Percentiles rank a stretch among this genome's conserved stretches.
These are phyloP conservation scores for Cyberlindnera americana DNA, from an alignment of 805 yeast genomes.

Conservation along the genomic window DNA sequence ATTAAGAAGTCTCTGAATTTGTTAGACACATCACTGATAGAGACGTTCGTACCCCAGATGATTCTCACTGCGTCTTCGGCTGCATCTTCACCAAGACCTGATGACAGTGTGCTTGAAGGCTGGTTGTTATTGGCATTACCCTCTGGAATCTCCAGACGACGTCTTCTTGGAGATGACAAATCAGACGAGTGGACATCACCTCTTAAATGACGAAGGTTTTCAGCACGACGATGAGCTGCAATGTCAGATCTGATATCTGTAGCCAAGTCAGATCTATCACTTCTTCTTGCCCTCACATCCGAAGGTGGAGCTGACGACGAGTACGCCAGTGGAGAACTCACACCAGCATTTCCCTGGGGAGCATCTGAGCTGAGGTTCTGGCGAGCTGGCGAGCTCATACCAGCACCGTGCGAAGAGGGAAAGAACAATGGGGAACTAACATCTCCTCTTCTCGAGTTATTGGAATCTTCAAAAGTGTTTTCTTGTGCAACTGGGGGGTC, in stretches of 20 bases:
- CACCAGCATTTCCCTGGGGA: slow-evolving; percentile 20
- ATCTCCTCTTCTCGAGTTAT: slow-evolving; percentile 11
- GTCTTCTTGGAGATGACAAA: slow-evolving; percentile 62
- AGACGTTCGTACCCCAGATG: slow-evolving; percentile 98
- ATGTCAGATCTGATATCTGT: slow-evolving; percentile 45
- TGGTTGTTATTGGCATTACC: slow-evolving; percentile 18
- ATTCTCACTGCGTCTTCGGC: slow-evolving; percentile 84
- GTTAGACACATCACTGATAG: slow-evolving; percentile 81
- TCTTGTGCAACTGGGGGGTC: slow-evolving; percentile 22
- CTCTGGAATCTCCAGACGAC: slow-evolving; percentile 52
- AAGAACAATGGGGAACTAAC: slow-evolving; percentile 33
- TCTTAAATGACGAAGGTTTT: slow-evolving; percentile 53
- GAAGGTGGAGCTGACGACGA: slow-evolving; percentile 36
- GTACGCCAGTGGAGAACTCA: slow-evolving; percentile 44
- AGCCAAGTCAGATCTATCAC: slow-evolving; percentile 31
- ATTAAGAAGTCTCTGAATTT: slow-evolving; percentile 78
- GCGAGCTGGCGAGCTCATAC: slow-evolving; percentile 12
- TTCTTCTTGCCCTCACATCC: slow-evolving; percentile 20
- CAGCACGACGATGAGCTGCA: slow-evolving; percentile 37
- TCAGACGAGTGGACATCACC: slow-evolving; percentile 78
- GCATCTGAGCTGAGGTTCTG: slow-evolving; percentile 14
- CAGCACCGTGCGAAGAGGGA: slow-evolving; percentile 30
- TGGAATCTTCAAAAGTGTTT: slow-evolving; percentile 12
- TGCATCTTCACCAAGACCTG: slow-evolving; percentile 32
- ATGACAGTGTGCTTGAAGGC: slow-evolving; percentile 25